Base-by-base conservation (phyloP, 2,329 filamentous ascomycete species). In the Hyphodiscus sp. region DNA sequence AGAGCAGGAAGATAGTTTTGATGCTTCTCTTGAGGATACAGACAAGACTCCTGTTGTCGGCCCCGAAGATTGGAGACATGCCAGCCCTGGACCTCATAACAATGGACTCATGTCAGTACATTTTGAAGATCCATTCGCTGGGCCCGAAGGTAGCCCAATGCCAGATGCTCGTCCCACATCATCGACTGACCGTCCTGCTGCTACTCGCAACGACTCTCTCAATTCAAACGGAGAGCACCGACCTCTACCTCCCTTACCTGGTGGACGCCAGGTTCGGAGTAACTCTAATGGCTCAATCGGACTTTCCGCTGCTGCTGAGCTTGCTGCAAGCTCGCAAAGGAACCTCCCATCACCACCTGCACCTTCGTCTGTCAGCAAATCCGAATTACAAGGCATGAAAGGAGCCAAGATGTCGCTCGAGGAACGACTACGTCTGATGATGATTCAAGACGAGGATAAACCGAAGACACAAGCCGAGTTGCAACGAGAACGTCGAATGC, bases 21-120 rank as follows among this genome's bases (percentile, higher is more conserved):
- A 97, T 70, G 92, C 89, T 15, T 95, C 91, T 7, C 79, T 97
- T 1, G 92, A 97, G 71, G 92, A 97, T 66, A 92, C 90, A 5
- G 90, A 95, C 66, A 97, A 97, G 76, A 97, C 94, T 1, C 94
- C 94, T 0, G 94, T 99, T 11, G 92, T 99, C n/a, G 82, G 95
- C 20, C 94, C 94, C 0, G 94, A 97, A 65, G 91, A 96, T 68
- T 99, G 94, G 94, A 84, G 88, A 58, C 88, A 91, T 73, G 73
- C 89, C 73, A 68, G 83, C 76, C 63, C 82, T 8, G 62, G 70
- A 50, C 63, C 67, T 45, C 61, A 66, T 20, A 54, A 52, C 41
- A 56, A 61, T 50, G 62, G 61, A 43, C 50, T 59, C 18, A 58
- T 61, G 49, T 60, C 57, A 7, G 65, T 60, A 38, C 52, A 51